These are phyloP conservation scores for Funneliformis caledonium DNA, from an alignment of 371 early-diverging fungal genomes.

Conservation along the genomic window DNA sequence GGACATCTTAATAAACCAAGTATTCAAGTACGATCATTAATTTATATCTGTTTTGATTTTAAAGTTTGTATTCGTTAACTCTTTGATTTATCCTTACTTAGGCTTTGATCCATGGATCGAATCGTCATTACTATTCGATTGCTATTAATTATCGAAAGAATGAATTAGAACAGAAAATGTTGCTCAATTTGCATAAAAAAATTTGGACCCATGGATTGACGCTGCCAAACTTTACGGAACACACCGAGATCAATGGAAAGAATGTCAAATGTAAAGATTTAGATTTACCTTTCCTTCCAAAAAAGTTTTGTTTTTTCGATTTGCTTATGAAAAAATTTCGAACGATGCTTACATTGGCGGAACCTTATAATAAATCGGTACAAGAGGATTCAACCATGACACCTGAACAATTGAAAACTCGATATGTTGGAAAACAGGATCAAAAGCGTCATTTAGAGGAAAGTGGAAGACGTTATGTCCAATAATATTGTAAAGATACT, in stretches of 20 bases:
- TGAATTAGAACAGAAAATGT: conserved; percentile 99
- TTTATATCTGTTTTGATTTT: neutral
- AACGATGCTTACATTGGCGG: conserved; percentile 87
- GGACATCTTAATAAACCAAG: too few species aligned
- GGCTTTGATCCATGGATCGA: conserved; percentile 99
- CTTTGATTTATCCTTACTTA: conserved; percentile 45
- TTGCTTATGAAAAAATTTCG: conserved; percentile 35
- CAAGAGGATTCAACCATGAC: too few species aligned
- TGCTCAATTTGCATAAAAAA: conserved; percentile 98
- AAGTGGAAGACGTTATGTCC: conserved; percentile 87
- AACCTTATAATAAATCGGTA: conserved; percentile 95
- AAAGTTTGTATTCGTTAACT: neutral
- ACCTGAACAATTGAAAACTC: conserved; percentile 90
- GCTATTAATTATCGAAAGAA: conserved; percentile 99
- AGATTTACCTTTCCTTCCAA: neutral
- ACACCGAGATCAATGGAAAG: conserved; percentile 80
- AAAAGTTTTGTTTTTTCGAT: too few species aligned
- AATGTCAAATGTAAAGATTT: conserved; percentile 72
- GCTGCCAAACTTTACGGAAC: conserved; percentile 80
- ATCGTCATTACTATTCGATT: conserved; percentile 99
- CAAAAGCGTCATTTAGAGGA: conserved; percentile 97
- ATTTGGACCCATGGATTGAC: conserved; percentile 98
- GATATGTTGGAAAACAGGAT: conserved; percentile 98
- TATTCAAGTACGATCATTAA: too few species aligned
- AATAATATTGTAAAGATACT: conserved; percentile 95